Evolutionary conservation across 306 rosid genomes (phyloP).

Genomic region (Medicago lupulina): DNA sequence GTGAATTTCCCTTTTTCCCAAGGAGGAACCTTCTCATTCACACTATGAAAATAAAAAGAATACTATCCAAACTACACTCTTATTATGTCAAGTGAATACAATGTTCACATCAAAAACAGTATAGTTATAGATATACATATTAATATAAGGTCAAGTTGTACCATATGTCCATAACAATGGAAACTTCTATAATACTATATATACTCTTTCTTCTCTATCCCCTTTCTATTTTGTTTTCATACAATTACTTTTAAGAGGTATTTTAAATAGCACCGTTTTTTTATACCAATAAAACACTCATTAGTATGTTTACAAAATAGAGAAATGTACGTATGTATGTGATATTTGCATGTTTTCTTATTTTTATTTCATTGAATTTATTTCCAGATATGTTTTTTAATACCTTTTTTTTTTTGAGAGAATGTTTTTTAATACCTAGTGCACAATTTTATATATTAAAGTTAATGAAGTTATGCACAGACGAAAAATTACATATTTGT

Average conservation of each 20-base stretch:
- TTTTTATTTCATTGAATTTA: too few species aligned
- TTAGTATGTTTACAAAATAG: too few species aligned
- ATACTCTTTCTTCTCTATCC: slow-evolving; percentile 6
- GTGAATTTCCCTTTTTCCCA: slow-evolving; percentile 22
- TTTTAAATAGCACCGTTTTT: neutral
- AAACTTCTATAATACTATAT: slow-evolving; percentile 27
- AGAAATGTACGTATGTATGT: too few species aligned
- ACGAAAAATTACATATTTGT: slow-evolving; percentile 1
- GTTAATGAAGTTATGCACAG: neutral
- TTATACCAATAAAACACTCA: too few species aligned
- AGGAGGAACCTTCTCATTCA: slow-evolving; percentile 14
- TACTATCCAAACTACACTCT: slow-evolving; percentile 34
- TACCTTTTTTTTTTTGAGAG: too few species aligned
- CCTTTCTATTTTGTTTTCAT: neutral
- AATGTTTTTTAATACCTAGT: neutral
- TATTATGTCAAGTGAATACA: slow-evolving; percentile 23
- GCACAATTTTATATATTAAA: neutral
- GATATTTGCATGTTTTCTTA: too few species aligned
- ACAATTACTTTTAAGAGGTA: neutral
- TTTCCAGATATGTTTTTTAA: too few species aligned
- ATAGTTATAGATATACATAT: neutral
- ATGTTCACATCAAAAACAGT: slow-evolving; percentile 26
- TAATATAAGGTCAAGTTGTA: slow-evolving; percentile 24
- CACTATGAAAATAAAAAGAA: slow-evolving; percentile 13
- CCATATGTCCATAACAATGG: neutral